Base-by-base conservation (phyloP, 2,329 filamentous ascomycete species). In the Alternaria longipes region DNA sequence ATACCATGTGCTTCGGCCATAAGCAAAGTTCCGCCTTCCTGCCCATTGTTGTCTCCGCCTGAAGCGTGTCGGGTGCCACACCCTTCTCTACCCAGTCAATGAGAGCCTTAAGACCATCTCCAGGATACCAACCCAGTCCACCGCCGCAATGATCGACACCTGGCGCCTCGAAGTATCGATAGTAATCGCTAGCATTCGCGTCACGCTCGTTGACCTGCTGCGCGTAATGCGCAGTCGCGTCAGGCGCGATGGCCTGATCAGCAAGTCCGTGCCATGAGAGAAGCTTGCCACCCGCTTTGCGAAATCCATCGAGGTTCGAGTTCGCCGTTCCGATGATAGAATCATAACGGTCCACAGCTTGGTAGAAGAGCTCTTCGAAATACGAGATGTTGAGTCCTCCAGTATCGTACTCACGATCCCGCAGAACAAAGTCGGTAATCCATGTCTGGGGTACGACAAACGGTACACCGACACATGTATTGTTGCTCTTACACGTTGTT, bases 61-160 rank as follows among this genome's bases (percentile, higher is more conserved):
- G 56, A 9, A 74, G 41, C 16, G 45, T 60, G 28, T 69, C 68
- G 1, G 73, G 72, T 14, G 65, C 66, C 20, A 60, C 55, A 1
- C 69, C 69, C 11, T 68, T 65, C 57, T 77, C 74, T 5, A 77
- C 74, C 75, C 74, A 76, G 4, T 69, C 65, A 8, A 70, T 65
- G 30, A 76, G 58, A 9, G 24, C 49, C 7, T 68, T 61, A 3
- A 77, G 49, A 8, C 67, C 56, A 59, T 69, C 56, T 5, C 51
- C 62, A 11, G 73, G 74, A 38, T 64, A 56, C 54, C 65, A 62
- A 1, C 74, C 73, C 1, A 42, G 14, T 3, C 73, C 73, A 18
- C 64, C 55, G 1, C 55, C 63, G 54, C 73, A 76, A 53, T 77
- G 74, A 24, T 60, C 63, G 2, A 76, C 68, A 1, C 73, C 74